Base-by-base conservation (phyloP, 495 filamentous ascomycete genomes). In the Massariosphaeria phaeospora region DNA sequence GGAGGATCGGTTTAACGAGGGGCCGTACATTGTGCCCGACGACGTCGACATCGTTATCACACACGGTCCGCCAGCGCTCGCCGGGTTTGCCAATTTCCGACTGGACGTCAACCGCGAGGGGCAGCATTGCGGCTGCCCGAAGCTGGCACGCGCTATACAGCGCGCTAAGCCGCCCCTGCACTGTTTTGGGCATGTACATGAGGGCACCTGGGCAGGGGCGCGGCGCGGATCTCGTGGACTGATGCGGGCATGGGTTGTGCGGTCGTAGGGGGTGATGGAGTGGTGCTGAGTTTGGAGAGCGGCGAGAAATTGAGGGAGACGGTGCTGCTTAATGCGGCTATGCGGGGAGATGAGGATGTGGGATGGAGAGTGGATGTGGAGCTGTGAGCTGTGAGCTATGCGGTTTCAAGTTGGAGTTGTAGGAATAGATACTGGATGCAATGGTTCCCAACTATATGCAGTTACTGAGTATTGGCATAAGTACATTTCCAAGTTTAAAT, bases 121-220 rank as follows among this genome's bases (percentile, higher is more conserved):
- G 13, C n/a, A 36, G 20, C 45, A 48, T 36, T n/a, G 6, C 12
- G 41, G 39, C 18, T 54, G 51, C 41, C 18, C 15, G 4, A 24
- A 46, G 10, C 33, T 59, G 20, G 15, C 6, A 6, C 25, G 17
- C 18, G 79, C 79, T 0, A 69, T 72, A 3, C 36, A 51, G 44
- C 60, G 74, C 24, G 72, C 71, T 12, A 71, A 65, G 42, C 79
- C 80, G 0, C 64, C 66, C 17, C 23, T 83, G 31, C 78, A 82
- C 67, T 73, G 77, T 17, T 82, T 82, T 59, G 79, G 80, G 2
- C 80, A 83, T 69, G 77, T 83, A 12, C 79, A 82, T 66, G 65
- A 70, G 34, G 61, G 63, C 2, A 47, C 62, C 45, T 69, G 70
- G 61, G 63, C 2, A 47, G 64, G 48, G 70, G 70, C 5, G 30